Evolutionary conservation across 192 early-diverging fungal genomes (phyloP), one percentile per base, ranked within the genome.

Genomic region (Geosiphon pyriformis): DNA sequence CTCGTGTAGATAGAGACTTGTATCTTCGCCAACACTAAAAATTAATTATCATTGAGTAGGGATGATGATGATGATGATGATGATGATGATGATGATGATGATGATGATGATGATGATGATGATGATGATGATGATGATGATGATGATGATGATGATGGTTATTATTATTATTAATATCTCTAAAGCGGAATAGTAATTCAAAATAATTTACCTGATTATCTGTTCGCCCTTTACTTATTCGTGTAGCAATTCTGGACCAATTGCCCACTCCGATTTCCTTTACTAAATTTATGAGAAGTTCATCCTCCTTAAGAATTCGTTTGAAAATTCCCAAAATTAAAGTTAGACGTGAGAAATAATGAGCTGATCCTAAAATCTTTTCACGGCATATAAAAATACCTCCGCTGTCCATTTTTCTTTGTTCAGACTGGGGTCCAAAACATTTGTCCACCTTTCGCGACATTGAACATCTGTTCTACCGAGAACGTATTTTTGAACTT

Each of bases 401-500:
- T 82, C 78, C 4, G 22, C 30, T 4, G 79, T 74, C 81, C 87
- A 82, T 31, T 80, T 78, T 54, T 79, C 76, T 33, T 79, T 75
- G 37, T 85, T 81, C 25, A 92, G 64, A 3, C 59, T 60, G 8
- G 87, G 84, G 25, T 78, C 72, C 35, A 90, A 70, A 7, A 88
- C 78, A 69, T 92, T 90, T 70, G 82, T 74, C 74, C 86, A 92
- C 65, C 90, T 76, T 66, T 92, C 90, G 52, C 90, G 80, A 57
- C 89, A 90, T 65, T 92, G 85, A 37, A 88, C 81, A 68, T 92
- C 90, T 0, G 88, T 92, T 56, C 89, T 74, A 12, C 87, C 87
- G 1, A 76, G 83, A 25, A 90, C 81, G 61, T 88, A 81, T 67
- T 85, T 79, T 61, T 84, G 81, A 34, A 92, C 77, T 53, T 84